A percentile compares a stretch with the other conserved stretches of the same genome.
These are phyloP conservation scores for Cutaneotrichosporon sp. DNA, from an alignment of 1,284 basidiomycete genomes.

Conservation along the genomic window DNA sequence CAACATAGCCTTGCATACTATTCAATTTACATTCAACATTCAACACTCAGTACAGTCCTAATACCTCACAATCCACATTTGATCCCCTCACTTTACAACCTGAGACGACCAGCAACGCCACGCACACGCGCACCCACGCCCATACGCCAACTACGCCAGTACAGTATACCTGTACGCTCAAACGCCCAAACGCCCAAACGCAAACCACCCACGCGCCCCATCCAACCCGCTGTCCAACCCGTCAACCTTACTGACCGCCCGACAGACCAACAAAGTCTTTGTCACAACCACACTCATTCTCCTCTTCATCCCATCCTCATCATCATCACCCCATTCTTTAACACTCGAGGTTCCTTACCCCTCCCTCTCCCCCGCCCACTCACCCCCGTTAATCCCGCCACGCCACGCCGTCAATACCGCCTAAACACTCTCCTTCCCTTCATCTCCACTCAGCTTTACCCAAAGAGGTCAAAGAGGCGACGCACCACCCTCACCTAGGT, in stretches of 20 bases:
- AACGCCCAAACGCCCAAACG: no score
- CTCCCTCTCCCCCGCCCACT: neutral
- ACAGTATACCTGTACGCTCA: no score
- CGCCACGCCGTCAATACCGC: neutral
- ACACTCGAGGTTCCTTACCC: no score
- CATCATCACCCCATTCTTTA: no score
- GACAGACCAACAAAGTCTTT: neutral
- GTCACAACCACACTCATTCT: neutral
- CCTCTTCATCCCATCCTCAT: neutral
- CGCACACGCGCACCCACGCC: neutral
- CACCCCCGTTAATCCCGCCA: neutral
- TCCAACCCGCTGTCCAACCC: no score
- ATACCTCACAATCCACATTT: neutral
- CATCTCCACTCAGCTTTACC: neutral
- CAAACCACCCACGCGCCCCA: no score
- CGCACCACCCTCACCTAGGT: neutral
- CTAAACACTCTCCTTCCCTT: neutral
- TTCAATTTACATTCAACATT: neutral
- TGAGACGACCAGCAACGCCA: neutral
- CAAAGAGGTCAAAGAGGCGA: neutral
- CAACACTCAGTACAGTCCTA: neutral
- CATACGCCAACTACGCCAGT: neutral
- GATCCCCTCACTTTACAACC: conserved; percentile 1
- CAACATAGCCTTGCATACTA: neutral
- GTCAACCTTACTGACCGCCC: neutral